Evolutionary conservation across 2,329 filamentous ascomycete species (phyloP), one percentile per base, ranked within the genome.

Genomic region (Neophaeococcomyces mojaviensis): DNA sequence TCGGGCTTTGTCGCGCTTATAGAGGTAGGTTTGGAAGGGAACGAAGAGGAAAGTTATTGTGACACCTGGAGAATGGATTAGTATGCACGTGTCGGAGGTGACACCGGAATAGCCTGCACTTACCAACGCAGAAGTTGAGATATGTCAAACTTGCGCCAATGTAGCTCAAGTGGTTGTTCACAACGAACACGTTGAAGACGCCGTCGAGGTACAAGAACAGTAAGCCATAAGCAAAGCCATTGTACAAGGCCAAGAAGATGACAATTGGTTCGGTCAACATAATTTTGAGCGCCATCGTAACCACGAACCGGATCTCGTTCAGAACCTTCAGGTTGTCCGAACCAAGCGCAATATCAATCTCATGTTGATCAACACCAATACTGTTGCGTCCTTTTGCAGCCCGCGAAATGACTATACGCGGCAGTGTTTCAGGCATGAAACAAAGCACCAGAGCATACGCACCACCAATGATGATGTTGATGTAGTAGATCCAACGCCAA

Each of bases 241-340:
- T 69, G 52, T 68, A 68, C 33, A 67, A 56, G 18, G 62, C 65
- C 12, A 68, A 50, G 46, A 62, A 60, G 10, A 64, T 55, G n/a
- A 70, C 62, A 40, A 69, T 68, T 0, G 66, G 66, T 44, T 69
- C 66, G 1, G 64, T 68, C 24, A 67, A 56, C 61, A 70, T 68
- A 50, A 69, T 69, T 30, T 55, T 56, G 49, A 69, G 62, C 1
- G 67, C 66, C 66, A 68, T 68, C 3, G 66, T 67, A 3, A 62
- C 59, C 22, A 70, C 61, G 46, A 69, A 69, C 20, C 58, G 55
- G 20, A 68, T 59, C 50, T 70, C 66, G 36, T 62, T 59, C 33
- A 62, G 46, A 3, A 68, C 55, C 39, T 66, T 60, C 37, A 69
- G 56, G 46, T 59, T 63, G 45, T 59, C 59, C 45, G 61, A 59